Evolutionary conservation across 2,329 filamentous ascomycete species (phyloP).

Genomic region (Beauveria sp.): DNA sequence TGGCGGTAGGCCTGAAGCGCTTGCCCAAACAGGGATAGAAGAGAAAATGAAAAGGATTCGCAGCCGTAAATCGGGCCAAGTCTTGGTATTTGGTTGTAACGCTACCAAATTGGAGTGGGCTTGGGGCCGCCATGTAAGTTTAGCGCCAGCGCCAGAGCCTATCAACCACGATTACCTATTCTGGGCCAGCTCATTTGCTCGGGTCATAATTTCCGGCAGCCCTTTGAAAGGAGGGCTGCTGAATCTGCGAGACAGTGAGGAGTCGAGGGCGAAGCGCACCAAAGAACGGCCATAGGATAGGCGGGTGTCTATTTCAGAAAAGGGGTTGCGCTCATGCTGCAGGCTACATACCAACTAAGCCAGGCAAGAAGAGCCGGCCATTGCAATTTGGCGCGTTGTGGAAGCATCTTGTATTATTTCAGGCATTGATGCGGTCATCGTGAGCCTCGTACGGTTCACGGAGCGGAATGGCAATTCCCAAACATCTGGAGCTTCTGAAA

Average conservation of each 20-base stretch:
- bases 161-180: background rate
- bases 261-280: background rate
- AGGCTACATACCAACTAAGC: too few species aligned
- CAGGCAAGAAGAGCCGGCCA: too few species aligned
- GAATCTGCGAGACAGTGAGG: background rate
- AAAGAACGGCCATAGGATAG: background rate
- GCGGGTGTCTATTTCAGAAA: slow-evolving; percentile 4
- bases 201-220: background rate
- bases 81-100: slow-evolving; percentile 2
- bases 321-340: background rate
- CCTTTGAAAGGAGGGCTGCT: background rate
- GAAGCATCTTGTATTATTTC: too few species aligned
- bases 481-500: too few species aligned
- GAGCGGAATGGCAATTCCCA: too few species aligned
- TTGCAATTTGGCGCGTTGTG: too few species aligned
- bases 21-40: background rate
- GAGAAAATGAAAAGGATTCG: background rate
- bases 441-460: too few species aligned
- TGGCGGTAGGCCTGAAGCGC: background rate
- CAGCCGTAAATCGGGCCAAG: slow-evolving; percentile 8
- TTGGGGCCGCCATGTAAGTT: background rate
- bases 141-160: background rate
- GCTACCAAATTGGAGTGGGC: slow-evolving; percentile 8
- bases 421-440: too few species aligned
- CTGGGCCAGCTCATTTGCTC: slow-evolving; percentile 7